Evolutionary conservation across 352 stramenopile genomes (phyloP), one percentile per base, ranked within the genome.

Genomic region (Thalassiosira ordinaria): DNA sequence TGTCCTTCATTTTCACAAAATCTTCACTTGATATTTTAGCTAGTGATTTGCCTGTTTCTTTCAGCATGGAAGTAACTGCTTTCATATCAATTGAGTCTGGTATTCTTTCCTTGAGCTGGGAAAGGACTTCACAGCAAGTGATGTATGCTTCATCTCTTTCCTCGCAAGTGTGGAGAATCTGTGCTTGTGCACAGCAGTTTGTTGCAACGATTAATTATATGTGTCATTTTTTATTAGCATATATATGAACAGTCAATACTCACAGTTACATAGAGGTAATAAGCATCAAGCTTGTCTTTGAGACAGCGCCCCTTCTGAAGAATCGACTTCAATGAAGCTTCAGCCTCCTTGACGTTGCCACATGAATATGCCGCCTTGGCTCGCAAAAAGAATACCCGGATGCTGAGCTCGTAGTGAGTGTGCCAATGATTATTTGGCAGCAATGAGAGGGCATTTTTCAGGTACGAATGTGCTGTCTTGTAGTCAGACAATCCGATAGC

Each of bases 231-330:
- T 16, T 8, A 51, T 2, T n/a, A 51, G 41, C 41, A n/a, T 51
- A 4, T 51, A 6, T 44, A 13, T 44, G 13, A 6, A 44, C 35
- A 44, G 35, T 13, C 5, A 44, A 13, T 51, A 78, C 68, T 78
- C 47, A 78, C 68, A 20, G 47, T 62, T 22, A 37, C 69, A 64
- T 60, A 52, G 24, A 78, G 31, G 49, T 76, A 60, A 56, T 84
- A 78, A 11, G 75, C 66, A 59, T 74, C 51, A 16, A 84, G 33
- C 62, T 78, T 84, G 53, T 84, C 75, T 46, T 46, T 26, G 9
- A 70, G 67, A 16, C 27, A 84, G n/a, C 27, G 31, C 0, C 51
- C 75, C 18, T 74, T 63, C 24, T 60, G 22, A 11, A 84, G 27
- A 20, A 84, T 56, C 16, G 14, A n/a, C 11, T 61, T 59, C 29